Percentiles rank a stretch among this genome's conserved stretches.
Conservation (phyloP, 495 filamentous ascomycete genomes). For the Pseudomonodictys pantanalensis region DNA sequence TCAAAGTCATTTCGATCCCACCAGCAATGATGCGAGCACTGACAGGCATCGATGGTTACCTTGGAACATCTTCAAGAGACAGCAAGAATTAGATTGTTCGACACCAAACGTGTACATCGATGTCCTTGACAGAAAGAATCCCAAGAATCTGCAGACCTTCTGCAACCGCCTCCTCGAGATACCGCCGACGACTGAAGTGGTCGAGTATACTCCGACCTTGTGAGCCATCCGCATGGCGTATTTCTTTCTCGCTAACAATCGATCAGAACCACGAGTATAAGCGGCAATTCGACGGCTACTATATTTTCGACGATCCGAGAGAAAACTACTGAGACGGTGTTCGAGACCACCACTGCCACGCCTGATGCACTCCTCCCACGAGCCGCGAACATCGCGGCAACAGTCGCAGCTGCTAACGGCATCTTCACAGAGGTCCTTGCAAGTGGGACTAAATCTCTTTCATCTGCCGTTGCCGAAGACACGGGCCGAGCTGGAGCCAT, state of each 20-base stretch:
- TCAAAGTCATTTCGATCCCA: neutral
- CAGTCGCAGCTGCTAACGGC: neutral
- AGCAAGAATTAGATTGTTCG: slow-evolving; percentile 3
- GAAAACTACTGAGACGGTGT: slow-evolving; percentile 7
- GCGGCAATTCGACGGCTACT: neutral
- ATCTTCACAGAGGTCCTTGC: slow-evolving; percentile 4
- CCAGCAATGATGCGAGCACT: neutral
- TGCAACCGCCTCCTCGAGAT: slow-evolving; percentile 18
- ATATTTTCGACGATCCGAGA: slow-evolving; percentile 1
- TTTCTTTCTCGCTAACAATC: neutral
- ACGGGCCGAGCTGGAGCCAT: neutral
- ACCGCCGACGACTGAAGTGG: slow-evolving; percentile 11
- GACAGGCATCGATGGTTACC: neutral
- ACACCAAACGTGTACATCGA: neutral
- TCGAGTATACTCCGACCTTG: slow-evolving; percentile 32
- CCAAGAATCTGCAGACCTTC: slow-evolving; percentile 5
- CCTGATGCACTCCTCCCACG: neutral
- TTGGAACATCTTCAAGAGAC: slow-evolving; percentile 5
- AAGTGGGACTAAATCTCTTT: neutral
- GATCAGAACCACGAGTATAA: neutral
- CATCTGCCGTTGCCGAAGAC: no score
- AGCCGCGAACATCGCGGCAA: slow-evolving; percentile 1
- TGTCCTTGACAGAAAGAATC: neutral
- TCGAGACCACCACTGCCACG: slow-evolving; percentile 1
- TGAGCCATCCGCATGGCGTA: slow-evolving; percentile 3